phyloP scores from a whole-genome alignment of 2,329 filamentous ascomycete genomes.

The Cordyceps farinosa region DNA sequence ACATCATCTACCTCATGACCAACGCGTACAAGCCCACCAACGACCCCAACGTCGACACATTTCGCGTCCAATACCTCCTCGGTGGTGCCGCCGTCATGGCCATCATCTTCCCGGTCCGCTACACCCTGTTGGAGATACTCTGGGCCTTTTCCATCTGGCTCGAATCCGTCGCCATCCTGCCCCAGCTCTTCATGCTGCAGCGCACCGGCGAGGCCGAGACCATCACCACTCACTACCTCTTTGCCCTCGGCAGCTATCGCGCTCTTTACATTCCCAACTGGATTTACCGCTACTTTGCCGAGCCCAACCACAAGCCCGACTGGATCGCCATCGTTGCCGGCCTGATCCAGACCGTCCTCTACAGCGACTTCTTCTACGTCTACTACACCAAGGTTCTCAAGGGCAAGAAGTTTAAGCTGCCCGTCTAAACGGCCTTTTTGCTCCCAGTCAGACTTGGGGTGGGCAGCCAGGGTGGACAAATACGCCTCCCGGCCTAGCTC shows the following conservation, averaged over 20 bases:
- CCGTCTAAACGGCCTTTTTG: conserved; percentile 54
- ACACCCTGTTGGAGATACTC: conserved; percentile 77
- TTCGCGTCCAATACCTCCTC: conserved; percentile 92
- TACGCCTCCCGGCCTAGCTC: neutral
- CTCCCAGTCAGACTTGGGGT: neutral
- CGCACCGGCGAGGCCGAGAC: conserved; percentile 96
- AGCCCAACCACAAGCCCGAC: conserved; percentile 69
- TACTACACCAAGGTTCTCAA: conserved; percentile 97
- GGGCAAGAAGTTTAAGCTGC: conserved; percentile 83
- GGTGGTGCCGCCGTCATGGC: conserved; percentile 75
- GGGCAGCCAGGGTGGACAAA: neutral
- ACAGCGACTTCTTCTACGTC: conserved; percentile 99
- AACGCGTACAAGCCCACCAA: conserved; percentile 97
- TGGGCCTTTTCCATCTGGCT: conserved; percentile 99
- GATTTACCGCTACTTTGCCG: conserved; percentile 84
- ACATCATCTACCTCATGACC: conserved; percentile 97
- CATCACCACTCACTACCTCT: conserved; percentile 98
- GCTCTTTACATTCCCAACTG: conserved; percentile 98
- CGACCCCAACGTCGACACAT: conserved; percentile 94
- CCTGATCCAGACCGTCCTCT: conserved; percentile 87
- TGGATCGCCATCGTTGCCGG: conserved; percentile 86
- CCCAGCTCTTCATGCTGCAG: conserved; percentile 97
- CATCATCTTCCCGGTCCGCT: conserved; percentile 80
- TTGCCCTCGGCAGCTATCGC: conserved; percentile 86
- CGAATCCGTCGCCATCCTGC: conserved; percentile 92